Percentiles rank a stretch among this genome's conserved stretches.
Evolutionary conservation across 768 basidiomycete genomes (phyloP).

Genomic region (button mushroom (Agaricus bisporus)): DNA sequence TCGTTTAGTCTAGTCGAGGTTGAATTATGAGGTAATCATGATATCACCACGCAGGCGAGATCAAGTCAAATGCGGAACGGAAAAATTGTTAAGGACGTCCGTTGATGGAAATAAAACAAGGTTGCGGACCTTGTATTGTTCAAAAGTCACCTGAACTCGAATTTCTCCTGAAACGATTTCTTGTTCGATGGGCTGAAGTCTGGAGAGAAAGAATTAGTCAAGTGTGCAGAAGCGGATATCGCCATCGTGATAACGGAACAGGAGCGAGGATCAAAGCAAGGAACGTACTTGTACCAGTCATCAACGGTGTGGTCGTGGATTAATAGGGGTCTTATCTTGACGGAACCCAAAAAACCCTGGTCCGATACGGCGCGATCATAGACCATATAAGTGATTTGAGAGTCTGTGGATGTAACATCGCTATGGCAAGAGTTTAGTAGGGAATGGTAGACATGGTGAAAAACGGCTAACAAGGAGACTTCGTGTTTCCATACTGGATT

Average conservation of each 20-base stretch:
- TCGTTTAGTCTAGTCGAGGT: slow-evolving; percentile 59
- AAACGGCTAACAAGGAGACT: slow-evolving; percentile 80
- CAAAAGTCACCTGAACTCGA: slow-evolving; percentile 90
- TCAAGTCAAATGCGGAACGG: neutral
- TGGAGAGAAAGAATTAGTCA: slow-evolving; percentile 22
- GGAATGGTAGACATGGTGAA: slow-evolving; percentile 1
- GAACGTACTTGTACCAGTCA: slow-evolving; percentile 91
- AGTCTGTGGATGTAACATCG: slow-evolving; percentile 89
- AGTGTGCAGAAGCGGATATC: neutral
- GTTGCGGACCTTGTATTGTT: slow-evolving; percentile 74
- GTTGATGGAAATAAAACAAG: slow-evolving; percentile 5
- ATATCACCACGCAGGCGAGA: slow-evolving; percentile 5
- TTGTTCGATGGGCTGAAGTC: slow-evolving; percentile 69
- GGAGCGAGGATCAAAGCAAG: slow-evolving; percentile 11
- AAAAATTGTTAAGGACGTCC: slow-evolving; percentile 2
- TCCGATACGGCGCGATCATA: slow-evolving; percentile 84
- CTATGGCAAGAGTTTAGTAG: slow-evolving; percentile 31
- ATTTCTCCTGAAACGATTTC: slow-evolving; percentile 91
- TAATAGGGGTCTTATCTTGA: slow-evolving; percentile 87
- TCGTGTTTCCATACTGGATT: slow-evolving; percentile 99
- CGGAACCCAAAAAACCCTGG: slow-evolving; percentile 84
- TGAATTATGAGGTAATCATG: slow-evolving; percentile 9
- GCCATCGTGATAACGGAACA: slow-evolving; percentile 8
- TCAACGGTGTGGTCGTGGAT: slow-evolving; percentile 94
- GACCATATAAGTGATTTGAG: slow-evolving; percentile 79